Conservation (phyloP, 495 filamentous ascomycete genomes). For the Gamarada debralockiae region DNA sequence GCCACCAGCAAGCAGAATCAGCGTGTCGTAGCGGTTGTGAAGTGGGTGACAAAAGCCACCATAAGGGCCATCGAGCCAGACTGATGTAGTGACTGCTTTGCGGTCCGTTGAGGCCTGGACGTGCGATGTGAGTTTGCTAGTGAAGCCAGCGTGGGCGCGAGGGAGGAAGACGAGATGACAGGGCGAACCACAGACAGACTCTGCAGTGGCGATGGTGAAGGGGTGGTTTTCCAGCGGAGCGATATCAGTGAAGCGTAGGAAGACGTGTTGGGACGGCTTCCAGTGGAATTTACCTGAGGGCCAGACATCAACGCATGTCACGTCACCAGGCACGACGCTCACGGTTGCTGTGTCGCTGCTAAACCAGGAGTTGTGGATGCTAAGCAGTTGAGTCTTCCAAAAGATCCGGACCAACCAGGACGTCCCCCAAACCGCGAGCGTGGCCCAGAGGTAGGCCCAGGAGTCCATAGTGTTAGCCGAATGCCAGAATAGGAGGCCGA, state of each 20-base stretch:
- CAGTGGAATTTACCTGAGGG: conserved; percentile 47
- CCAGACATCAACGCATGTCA: neutral
- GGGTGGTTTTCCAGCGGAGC: conserved; percentile 67
- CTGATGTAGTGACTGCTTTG: neutral
- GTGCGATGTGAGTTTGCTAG: neutral
- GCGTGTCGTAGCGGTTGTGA: conserved; percentile 65
- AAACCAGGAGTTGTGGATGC: too few relatives aligned
- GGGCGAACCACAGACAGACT: conserved; percentile 29
- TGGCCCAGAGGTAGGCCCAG: conserved; percentile 75
- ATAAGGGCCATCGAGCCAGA: conserved; percentile 65
- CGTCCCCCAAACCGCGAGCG: conserved; percentile 62
- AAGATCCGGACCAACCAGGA: conserved; percentile 42
- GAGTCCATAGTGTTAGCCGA: conserved; percentile 68
- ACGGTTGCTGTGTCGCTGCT: neutral
- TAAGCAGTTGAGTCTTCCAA: too few relatives aligned
- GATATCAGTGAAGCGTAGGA: conserved; percentile 64
- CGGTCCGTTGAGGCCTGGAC: conserved; percentile 25
- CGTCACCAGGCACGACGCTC: neutral
- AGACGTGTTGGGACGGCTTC: conserved; percentile 77
- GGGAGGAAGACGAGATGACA: neutral
- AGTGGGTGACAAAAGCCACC: conserved; percentile 62
- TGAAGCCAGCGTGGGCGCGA: neutral
- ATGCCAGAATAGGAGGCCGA: conserved; percentile 78
- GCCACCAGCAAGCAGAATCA: conserved; percentile 72
- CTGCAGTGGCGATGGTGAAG: conserved; percentile 58